Conservation (phyloP, 176 grass and related monocot species). For the Aegilops bicornis region DNA sequence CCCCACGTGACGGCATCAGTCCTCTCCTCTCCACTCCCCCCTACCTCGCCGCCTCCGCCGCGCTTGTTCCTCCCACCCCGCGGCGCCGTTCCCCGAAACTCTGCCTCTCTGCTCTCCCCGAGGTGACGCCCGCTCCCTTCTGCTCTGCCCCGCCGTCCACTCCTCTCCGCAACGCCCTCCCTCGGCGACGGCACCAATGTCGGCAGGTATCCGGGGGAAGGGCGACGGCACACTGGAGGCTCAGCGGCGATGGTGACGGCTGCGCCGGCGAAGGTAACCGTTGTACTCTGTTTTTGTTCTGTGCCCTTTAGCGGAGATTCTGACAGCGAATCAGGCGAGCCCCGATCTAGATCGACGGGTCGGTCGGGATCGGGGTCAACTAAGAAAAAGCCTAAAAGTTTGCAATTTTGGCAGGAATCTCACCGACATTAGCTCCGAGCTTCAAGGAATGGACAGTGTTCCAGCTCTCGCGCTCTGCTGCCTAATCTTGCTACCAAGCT, state of each 20-base stretch:
- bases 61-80: not conserved
- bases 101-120: not conserved
- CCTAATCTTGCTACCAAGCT: constrained; percentile 25
- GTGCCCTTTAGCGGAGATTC: not conserved
- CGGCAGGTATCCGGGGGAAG: not conserved
- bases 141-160: not conserved
- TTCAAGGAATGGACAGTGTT: constrained; percentile 31
- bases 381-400: not conserved
- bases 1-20: constrained; percentile 9
- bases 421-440: constrained; percentile 12
- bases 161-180: not conserved
- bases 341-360: constrained; percentile 11
- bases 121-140: not conserved
- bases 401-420: constrained; percentile 21
- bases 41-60: constrained; percentile 18
- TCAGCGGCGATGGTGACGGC: not conserved
- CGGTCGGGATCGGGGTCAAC: constrained; percentile 10
- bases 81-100: not conserved
- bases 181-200: constrained; percentile 6
- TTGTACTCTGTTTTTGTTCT: not conserved
- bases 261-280: not conserved
- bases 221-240: not conserved
- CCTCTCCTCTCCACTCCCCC: not conserved
- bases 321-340: not conserved
- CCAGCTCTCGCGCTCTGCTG: constrained; percentile 26